Percentiles rank a stretch among this genome's conserved stretches.
Conservation (phyloP, 306 rosid genomes). For the Prosopis cineraria region DNA sequence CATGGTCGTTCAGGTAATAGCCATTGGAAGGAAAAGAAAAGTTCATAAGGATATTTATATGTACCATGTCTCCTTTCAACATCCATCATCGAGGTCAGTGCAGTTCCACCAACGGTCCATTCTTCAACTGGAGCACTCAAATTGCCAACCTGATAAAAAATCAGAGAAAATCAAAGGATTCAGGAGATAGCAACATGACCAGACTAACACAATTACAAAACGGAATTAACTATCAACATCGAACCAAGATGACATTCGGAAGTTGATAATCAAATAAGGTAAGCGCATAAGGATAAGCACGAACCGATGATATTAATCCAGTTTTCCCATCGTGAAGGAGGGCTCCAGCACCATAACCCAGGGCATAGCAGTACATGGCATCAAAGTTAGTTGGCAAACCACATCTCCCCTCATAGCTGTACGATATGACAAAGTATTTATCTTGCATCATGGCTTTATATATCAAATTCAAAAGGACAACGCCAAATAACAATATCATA, state of each 20-base stretch:
- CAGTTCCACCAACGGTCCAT: conserved; percentile 96
- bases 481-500: neutral
- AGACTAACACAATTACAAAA: conserved; percentile 9
- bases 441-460: conserved; percentile 1
- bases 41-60: conserved; percentile 9
- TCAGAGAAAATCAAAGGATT: conserved; percentile 13
- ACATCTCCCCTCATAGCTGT: conserved; percentile 97
- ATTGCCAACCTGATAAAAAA: conserved; percentile 73
- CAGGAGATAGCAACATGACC: conserved; percentile 10
- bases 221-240: neutral
- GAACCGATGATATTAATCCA: conserved; percentile 93
- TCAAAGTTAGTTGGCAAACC: conserved; percentile 98
- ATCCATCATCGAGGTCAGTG: conserved; percentile 90
- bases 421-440: conserved; percentile 17
- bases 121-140: conserved; percentile 88
- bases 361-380: conserved; percentile 88
- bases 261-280: conserved; percentile 1
- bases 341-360: conserved; percentile 94
- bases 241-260: conserved; percentile 12
- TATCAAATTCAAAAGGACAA: neutral
- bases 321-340: conserved; percentile 91
- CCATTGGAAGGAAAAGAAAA: conserved; percentile 1
- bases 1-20: neutral
- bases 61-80: conserved; percentile 99
- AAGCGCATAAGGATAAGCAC: conserved; percentile 37